Conservation (phyloP, 345 rosid species). For the Eucalyptus decipiens region DNA sequence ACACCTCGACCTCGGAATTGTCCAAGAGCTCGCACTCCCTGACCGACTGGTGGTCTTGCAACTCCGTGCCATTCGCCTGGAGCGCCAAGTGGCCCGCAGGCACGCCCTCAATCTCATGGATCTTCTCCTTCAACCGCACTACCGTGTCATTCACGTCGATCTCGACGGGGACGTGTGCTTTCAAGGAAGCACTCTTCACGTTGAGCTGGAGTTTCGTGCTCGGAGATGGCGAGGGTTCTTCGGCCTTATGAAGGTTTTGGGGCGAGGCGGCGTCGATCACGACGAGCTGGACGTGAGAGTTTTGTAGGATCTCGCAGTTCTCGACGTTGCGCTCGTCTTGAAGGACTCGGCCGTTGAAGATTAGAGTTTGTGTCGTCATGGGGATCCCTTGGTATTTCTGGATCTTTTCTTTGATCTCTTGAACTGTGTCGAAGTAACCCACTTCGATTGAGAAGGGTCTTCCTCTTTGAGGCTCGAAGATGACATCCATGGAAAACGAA, state of each 20-base stretch:
- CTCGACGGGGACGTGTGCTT: slow-evolving; percentile 2
- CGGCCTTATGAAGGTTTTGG: slow-evolving; percentile 4
- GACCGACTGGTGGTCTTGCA: slow-evolving; percentile 18
- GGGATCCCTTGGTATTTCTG: slow-evolving; percentile 58
- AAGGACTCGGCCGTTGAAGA: slow-evolving; percentile 54
- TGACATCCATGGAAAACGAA: slow-evolving; percentile 35
- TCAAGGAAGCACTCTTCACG: slow-evolving; percentile 20
- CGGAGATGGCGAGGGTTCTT: slow-evolving; percentile 5
- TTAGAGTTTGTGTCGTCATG: slow-evolving; percentile 36
- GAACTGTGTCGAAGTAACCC: slow-evolving; percentile 63
- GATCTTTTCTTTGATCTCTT: slow-evolving; percentile 68
- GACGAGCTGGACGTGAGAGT: slow-evolving; percentile 48
- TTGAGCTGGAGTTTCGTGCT: slow-evolving; percentile 14
- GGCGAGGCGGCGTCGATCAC: slow-evolving; percentile 6
- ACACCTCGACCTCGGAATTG: slow-evolving; percentile 19
- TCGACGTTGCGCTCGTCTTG: slow-evolving; percentile 52
- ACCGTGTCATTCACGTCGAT: slow-evolving; percentile 24
- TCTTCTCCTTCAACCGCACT: slow-evolving; percentile 29
- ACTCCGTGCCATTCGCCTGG: slow-evolving; percentile 10
- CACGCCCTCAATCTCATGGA: slow-evolving; percentile 19
- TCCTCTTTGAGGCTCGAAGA: slow-evolving; percentile 45
- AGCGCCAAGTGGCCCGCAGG: slow-evolving; percentile 7
- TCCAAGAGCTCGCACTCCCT: slow-evolving; percentile 16
- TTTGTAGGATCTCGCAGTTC: slow-evolving; percentile 40
- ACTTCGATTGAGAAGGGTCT: slow-evolving; percentile 60